Evolutionary conservation across 2,329 filamentous ascomycete species (phyloP).

Genomic region (Domatiomyces catenatus): DNA sequence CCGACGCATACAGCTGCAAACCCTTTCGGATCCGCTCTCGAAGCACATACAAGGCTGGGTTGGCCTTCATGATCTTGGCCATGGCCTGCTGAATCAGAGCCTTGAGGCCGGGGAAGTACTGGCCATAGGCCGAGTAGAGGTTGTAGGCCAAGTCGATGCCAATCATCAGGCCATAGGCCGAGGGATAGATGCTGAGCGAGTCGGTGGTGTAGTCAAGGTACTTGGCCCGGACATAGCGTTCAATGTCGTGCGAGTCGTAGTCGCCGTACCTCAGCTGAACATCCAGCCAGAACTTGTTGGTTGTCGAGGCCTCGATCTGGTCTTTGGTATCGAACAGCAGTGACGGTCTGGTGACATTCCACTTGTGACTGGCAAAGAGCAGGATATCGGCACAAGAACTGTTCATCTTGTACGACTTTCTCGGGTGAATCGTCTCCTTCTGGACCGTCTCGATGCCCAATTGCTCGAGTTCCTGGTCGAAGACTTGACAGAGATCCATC

Average conservation of each 20-base stretch:
- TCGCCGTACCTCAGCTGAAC: conserved; percentile 93
- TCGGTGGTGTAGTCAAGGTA: conserved; percentile 98
- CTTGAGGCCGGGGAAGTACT: conserved; percentile 97
- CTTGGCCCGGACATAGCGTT: conserved; percentile 91
- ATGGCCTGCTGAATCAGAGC: conserved; percentile 92
- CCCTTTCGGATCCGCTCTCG: conserved; percentile 97
- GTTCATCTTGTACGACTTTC: conserved; percentile 99
- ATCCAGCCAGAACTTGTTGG: conserved; percentile 99
- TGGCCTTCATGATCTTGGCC: conserved; percentile 99
- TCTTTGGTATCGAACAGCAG: conserved; percentile 94
- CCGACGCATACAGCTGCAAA: conserved; percentile 91
- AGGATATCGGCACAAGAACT: conserved; percentile 96
- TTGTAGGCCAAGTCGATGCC: conserved; percentile 97
- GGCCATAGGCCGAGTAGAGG: conserved; percentile 91
- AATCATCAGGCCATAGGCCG: conserved; percentile 91
- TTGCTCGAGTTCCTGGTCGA: conserved; percentile 91
- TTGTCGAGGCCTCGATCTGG: conserved; percentile 78
- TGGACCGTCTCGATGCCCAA: conserved; percentile 94
- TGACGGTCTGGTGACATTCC: conserved; percentile 91
- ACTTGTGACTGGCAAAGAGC: conserved; percentile 93
- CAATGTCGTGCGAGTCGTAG: conserved; percentile 98
- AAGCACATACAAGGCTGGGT: conserved; percentile 87
- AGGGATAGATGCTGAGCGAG: conserved; percentile 97
- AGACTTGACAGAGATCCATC: conserved; percentile 97
- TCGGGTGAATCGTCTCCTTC: conserved; percentile 96